Percentiles rank a stretch among this genome's conserved stretches.
Evolutionary conservation across 2,329 filamentous ascomycete genomes (phyloP).

Genomic region (Daldinia eschscholtzii): DNA sequence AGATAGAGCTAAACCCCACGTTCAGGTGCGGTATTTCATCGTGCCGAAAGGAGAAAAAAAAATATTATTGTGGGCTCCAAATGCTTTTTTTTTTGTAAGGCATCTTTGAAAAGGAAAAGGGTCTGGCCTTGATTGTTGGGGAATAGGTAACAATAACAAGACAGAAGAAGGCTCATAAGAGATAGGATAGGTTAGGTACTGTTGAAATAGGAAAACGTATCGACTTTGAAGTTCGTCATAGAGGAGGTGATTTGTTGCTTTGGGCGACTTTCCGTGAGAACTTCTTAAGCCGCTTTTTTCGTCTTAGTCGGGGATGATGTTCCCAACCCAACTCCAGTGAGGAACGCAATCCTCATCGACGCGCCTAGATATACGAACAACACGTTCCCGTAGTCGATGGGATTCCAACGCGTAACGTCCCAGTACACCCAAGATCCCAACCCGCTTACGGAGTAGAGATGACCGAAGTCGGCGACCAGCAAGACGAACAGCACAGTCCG

Average conservation of each 20-base stretch:
- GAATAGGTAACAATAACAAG: not conserved
- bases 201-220: not conserved
- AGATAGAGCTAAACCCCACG: constrained; percentile 31
- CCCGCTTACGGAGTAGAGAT: constrained; percentile 74
- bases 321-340: constrained; percentile 67
- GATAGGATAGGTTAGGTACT: not conserved
- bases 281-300: constrained; percentile 40
- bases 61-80: constrained; percentile 14
- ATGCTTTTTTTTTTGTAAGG: constrained; percentile 2
- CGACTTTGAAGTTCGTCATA: constrained; percentile 1
- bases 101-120: constrained; percentile 1
- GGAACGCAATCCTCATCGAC: constrained; percentile 68
- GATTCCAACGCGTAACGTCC: constrained; percentile 72
- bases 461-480: constrained; percentile 81
- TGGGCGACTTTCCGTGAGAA: not conserved
- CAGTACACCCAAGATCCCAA: constrained; percentile 75
- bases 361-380: constrained; percentile 78
- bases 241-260: not conserved
- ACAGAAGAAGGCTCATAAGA: not conserved
- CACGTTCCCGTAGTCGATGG: constrained; percentile 76
- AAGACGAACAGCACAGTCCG: constrained; percentile 73
- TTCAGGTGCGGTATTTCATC: constrained; percentile 38
- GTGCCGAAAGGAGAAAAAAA: constrained; percentile 26
- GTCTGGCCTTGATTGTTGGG: not conserved
- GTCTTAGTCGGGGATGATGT: constrained; percentile 35